phyloP scores from a whole-genome alignment of 768 basidiomycete genomes.

The Leccinum longicurvipes region DNA sequence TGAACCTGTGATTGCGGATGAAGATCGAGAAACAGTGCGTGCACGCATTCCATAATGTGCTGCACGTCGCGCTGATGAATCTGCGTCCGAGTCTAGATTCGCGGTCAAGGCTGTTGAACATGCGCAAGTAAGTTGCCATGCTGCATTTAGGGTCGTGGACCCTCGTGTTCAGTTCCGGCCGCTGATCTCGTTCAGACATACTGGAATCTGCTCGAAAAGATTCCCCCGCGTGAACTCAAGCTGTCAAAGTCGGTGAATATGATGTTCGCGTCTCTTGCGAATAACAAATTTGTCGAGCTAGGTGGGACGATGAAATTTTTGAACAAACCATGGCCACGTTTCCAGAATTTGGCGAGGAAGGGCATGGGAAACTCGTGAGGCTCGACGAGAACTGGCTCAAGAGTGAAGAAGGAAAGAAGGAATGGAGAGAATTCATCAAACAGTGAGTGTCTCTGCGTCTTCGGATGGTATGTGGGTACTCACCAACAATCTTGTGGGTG shows the following conservation, averaged over 20 bases:
- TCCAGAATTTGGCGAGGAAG: conserved; percentile 65
- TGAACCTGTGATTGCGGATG: conserved; percentile 6
- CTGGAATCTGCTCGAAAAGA: conserved; percentile 87
- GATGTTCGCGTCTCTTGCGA: conserved; percentile 2
- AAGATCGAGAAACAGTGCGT: conserved; percentile 97
- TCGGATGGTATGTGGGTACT: conserved; percentile 5
- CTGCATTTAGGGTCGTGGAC: neutral
- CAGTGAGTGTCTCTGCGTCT: conserved; percentile 40
- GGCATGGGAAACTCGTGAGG: conserved; percentile 45
- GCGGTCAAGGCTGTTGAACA: conserved; percentile 92
- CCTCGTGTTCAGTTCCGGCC: conserved; percentile 6
- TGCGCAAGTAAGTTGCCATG: conserved; percentile 68
- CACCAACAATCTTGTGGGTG: conserved; percentile 1
- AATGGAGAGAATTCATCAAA: conserved; percentile 87
- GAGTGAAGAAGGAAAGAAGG: conserved; percentile 78
- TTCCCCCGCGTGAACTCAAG: conserved; percentile 70
- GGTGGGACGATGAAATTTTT: conserved; percentile 90
- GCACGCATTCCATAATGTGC: neutral
- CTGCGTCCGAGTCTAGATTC: conserved; percentile 21
- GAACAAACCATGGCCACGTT: conserved; percentile 72
- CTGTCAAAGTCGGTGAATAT: conserved; percentile 67
- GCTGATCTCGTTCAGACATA: conserved; percentile 61
- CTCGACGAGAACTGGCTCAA: conserved; percentile 95
- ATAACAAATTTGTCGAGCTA: conserved; percentile 31
- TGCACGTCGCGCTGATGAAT: conserved; percentile 8